These are phyloP conservation scores for Barbatosphaeria neglecta DNA, from an alignment of 495 filamentous ascomycete species.

Conservation along the genomic window DNA sequence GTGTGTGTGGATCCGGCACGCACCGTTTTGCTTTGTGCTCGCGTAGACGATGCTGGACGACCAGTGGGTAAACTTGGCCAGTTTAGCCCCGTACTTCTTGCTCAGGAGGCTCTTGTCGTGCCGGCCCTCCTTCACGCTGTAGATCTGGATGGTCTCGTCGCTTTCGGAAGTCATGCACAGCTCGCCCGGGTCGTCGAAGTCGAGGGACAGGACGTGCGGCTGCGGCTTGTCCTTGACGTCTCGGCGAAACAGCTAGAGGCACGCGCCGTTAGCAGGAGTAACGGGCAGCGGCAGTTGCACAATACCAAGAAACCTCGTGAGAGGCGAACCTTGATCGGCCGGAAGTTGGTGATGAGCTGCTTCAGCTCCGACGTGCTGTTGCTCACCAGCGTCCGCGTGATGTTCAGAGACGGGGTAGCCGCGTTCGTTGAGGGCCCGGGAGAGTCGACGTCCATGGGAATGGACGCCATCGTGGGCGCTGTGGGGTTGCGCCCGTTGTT, in stretches of 20 bases:
- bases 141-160: constrained; percentile 91
- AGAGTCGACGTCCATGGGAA: constrained; percentile 40
- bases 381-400: constrained; percentile 23
- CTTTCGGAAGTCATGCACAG: constrained; percentile 74
- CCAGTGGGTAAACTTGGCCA: constrained; percentile 88
- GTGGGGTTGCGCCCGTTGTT: neutral
- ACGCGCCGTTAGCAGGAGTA: constrained; percentile 1
- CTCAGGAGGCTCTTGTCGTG: constrained; percentile 72
- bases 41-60: constrained; percentile 83
- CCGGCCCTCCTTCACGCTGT: constrained; percentile 80
- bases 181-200: constrained; percentile 92
- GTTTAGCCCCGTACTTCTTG: constrained; percentile 90
- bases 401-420: constrained; percentile 26
- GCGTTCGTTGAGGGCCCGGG: constrained; percentile 22
- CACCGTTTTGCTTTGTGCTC: constrained; percentile 84
- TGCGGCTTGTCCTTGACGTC: constrained; percentile 25
- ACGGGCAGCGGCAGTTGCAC: too few species aligned
- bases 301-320: too few species aligned
- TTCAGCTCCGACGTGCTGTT: constrained; percentile 29
- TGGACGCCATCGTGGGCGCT: constrained; percentile 38
- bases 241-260: constrained; percentile 26
- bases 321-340: constrained; percentile 41
- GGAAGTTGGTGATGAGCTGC: constrained; percentile 34
- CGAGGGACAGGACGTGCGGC: constrained; percentile 54
- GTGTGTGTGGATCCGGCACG: neutral